Conservation (phyloP, 495 filamentous ascomycete species). For the Staphylotrichum tortipilum region DNA sequence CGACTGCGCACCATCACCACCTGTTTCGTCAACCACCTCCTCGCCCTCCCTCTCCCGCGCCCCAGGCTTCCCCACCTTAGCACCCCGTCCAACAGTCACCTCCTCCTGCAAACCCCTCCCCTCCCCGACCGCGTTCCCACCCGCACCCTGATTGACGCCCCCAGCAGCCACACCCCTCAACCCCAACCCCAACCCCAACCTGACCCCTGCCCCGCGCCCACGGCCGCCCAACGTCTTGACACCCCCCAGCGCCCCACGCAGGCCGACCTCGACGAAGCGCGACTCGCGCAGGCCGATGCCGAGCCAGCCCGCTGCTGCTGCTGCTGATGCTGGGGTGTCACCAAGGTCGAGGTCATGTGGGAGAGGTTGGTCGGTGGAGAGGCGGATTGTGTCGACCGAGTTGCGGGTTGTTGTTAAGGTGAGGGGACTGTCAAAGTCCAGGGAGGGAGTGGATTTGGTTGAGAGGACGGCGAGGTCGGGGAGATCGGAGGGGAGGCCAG, state of each 20-base stretch:
- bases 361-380: background rate
- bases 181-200: no score
- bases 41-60: background rate
- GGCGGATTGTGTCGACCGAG: slow-evolving; percentile 18
- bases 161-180: no score
- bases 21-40: background rate
- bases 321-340: no score
- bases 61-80: no score
- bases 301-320: slow-evolving; percentile 26
- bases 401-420: slow-evolving; percentile 1
- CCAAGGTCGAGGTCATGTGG: no score
- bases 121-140: no score
- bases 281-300: slow-evolving; percentile 33
- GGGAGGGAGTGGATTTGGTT: background rate
- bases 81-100: no score
- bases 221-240: no score
- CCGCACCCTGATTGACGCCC: no score
- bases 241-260: slow-evolving; percentile 27
- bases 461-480: background rate
- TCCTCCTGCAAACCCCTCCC: no score
- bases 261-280: slow-evolving; percentile 23
- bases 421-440: background rate
- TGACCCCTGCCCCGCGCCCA: no score
- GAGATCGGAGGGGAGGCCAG: no score
- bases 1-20: slow-evolving; percentile 9